Conservation (phyloP, 2,329 filamentous ascomycete genomes). For the Fulvia fulva region DNA sequence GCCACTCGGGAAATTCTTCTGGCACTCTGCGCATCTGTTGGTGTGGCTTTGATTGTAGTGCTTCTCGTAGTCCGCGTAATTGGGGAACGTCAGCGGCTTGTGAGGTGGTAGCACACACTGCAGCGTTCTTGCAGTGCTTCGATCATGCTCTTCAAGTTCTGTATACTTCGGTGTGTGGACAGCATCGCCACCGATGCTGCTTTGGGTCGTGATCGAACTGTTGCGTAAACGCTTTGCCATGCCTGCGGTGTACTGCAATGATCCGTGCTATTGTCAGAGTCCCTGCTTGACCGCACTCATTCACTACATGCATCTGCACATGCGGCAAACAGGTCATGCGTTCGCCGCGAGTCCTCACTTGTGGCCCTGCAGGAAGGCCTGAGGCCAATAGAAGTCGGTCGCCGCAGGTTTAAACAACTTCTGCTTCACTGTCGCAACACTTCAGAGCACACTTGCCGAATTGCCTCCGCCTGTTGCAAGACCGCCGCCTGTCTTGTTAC, state of each 20-base stretch:
- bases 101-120: slow-evolving; percentile 80
- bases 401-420: not conserved
- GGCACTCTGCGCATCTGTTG: slow-evolving; percentile 80
- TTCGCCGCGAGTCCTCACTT: not conserved
- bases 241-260: slow-evolving; percentile 7
- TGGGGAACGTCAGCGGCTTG: slow-evolving; percentile 64
- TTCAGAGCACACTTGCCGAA: not conserved
- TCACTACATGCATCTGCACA: not conserved
- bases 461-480: not conserved
- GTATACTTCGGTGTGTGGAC: slow-evolving; percentile 40
- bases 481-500: not conserved
- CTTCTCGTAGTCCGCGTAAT: slow-evolving; percentile 76
- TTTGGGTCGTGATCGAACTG: slow-evolving; percentile 32
- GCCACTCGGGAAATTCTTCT: slow-evolving; percentile 80
- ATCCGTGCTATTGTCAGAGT: not conserved
- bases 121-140: slow-evolving; percentile 53
- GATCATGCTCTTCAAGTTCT: slow-evolving; percentile 51
- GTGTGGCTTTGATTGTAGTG: slow-evolving; percentile 80
- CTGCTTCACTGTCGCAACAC: not conserved
- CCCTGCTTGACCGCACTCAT: not conserved
- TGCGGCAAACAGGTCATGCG: not conserved
- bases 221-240: slow-evolving; percentile 62
- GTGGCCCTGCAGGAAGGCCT: not conserved
- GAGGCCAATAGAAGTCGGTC: not conserved
- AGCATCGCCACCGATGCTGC: slow-evolving; percentile 18